Evolutionary conservation across 805 yeast species (phyloP), one percentile per base, ranked within the genome.

Genomic region (Teunomyces stri): DNA sequence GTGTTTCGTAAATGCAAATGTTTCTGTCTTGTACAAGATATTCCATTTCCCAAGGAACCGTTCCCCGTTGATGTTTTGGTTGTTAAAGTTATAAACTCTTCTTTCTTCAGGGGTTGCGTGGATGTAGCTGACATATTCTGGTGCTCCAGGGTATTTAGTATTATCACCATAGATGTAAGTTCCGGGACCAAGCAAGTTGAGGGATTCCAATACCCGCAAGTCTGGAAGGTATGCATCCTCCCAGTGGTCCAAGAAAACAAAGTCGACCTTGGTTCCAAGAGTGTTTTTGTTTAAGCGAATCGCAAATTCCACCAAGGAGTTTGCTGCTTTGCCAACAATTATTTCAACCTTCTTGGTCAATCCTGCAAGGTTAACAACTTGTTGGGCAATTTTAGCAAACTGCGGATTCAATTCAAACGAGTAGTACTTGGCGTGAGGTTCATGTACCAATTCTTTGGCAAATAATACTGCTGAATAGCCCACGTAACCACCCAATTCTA

Each of bases 221-320:
- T 75, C 78, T 4, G 77, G 70, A 20, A 72, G 60, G 49, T 73
- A 75, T 40, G 52, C 41, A 12, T 61, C 62, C 45, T 69, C 69
- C 55, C 61, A 56, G 50, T 75, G 79, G 54, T 75, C 75, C 41
- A 75, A 60, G 44, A 75, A 67, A 3, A 70, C 54, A 34, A 74
- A 55, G 45, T 72, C 77, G 1, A 69, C 52, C 1, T 68, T 51
- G 3, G 50, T 46, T 45, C 48, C 61, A 3, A 46, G 37, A 12
- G 51, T 33, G 22, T 51, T 29, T 22, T 50, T 43, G 12, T 42
- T 30, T 27, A 60, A 43, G 20, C 50, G 39, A 1, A 49, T 56
- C 21, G 57, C 62, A 44, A 69, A 66, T 1, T 47, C 51, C 1
- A 60, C 64, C 33, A 72, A 57, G 0, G 60, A 52, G 10, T 60